These are phyloP conservation scores for Amylocystis lapponica DNA, from an alignment of 768 basidiomycete genomes.

Conservation along the genomic window DNA sequence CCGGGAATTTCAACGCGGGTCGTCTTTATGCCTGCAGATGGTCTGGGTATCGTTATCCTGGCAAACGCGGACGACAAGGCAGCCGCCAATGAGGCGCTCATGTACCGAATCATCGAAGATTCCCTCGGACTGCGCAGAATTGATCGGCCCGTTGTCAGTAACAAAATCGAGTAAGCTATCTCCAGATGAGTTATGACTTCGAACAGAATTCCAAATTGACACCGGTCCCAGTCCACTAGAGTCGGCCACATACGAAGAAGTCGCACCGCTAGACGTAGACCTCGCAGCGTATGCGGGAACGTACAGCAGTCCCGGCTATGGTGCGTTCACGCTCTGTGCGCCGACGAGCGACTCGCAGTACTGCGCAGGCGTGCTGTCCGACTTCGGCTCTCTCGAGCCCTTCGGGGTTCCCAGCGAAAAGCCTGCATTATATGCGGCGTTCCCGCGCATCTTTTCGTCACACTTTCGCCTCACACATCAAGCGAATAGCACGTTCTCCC, in stretches of 20 bases:
- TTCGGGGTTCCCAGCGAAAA: neutral
- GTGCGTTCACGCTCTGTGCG: conserved; percentile 16
- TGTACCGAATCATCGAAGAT: conserved; percentile 9
- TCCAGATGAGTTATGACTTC: neutral
- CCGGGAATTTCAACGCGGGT: conserved; percentile 30
- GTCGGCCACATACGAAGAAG: no score
- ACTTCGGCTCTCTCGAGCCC: conserved; percentile 7
- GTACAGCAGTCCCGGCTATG: conserved; percentile 16
- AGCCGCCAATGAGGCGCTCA: conserved; percentile 1
- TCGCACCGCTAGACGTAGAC: neutral
- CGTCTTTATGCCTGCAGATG: conserved; percentile 30
- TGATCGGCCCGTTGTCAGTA: neutral
- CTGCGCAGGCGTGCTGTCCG: conserved; percentile 7
- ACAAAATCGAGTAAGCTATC: neutral
- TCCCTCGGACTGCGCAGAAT: conserved; percentile 3
- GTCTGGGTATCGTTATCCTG: conserved; percentile 27
- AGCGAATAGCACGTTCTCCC: conserved; percentile 18
- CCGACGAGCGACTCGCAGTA: conserved; percentile 7
- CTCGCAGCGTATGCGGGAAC: conserved; percentile 11
- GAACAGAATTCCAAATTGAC: neutral
- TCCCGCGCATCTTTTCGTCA: conserved; percentile 22
- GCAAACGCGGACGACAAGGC: conserved; percentile 15
- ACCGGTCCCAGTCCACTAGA: no score
- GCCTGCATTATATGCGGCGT: conserved; percentile 6
- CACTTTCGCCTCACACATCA: conserved; percentile 27